Percentiles rank a stretch among this genome's conserved stretches.
Evolutionary conservation across 148 eudicot genomes (phyloP).

Genomic region (Rhododendron molle): DNA sequence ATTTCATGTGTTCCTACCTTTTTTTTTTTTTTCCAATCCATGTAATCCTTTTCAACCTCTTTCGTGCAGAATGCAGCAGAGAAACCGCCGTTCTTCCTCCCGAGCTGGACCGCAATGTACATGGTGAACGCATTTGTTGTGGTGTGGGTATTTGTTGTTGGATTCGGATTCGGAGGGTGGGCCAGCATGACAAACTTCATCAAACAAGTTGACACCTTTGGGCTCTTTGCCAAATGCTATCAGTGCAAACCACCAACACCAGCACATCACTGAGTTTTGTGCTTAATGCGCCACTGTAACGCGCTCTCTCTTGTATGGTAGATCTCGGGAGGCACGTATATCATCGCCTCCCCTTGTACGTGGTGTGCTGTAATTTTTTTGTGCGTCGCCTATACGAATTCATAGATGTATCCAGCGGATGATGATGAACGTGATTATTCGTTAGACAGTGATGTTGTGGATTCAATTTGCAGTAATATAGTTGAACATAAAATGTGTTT

Average conservation of each 20-base stretch:
- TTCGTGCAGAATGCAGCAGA: slow-evolving; percentile 61
- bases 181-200: slow-evolving; percentile 57
- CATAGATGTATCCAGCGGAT: neutral
- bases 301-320: neutral
- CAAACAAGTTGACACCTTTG: slow-evolving; percentile 52
- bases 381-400: neutral
- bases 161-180: slow-evolving; percentile 73
- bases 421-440: neutral
- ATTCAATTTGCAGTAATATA: neutral
- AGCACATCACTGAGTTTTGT: slow-evolving; percentile 4
- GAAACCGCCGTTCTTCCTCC: slow-evolving; percentile 50
- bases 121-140: slow-evolving; percentile 45
- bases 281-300: neutral
- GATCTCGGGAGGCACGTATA: neutral
- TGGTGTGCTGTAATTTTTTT: neutral
- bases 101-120: slow-evolving; percentile 52
- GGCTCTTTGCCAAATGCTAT: slow-evolving; percentile 59
- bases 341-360: neutral
- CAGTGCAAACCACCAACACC: slow-evolving; percentile 39
- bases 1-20: neutral
- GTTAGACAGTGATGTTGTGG: neutral
- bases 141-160: slow-evolving; percentile 50
- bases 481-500: neutral
- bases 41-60: neutral
- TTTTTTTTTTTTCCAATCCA: neutral